Conservation (phyloP, 139 green algal genomes). For the Bryopsis sp. region DNA sequence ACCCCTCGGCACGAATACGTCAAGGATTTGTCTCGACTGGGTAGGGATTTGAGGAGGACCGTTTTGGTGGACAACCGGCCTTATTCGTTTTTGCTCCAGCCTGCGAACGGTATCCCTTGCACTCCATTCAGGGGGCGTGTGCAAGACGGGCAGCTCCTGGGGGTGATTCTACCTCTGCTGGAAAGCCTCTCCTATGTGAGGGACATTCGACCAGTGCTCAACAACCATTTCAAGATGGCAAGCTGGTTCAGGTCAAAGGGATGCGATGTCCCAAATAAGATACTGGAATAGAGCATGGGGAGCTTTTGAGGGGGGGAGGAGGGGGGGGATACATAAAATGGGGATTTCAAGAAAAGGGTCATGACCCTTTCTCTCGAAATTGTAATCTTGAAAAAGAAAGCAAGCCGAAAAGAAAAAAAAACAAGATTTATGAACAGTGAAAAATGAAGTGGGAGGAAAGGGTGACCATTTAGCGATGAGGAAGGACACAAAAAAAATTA, state of each 20-base stretch:
- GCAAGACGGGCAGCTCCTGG: slow-evolving; percentile 16
- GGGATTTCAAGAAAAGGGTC: too few relatives aligned
- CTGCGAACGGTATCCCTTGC: slow-evolving; percentile 46
- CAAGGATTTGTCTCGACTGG: slow-evolving; percentile 51
- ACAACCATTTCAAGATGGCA: slow-evolving; percentile 22
- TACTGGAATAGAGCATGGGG: too few relatives aligned
- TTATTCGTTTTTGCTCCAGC: slow-evolving; percentile 53
- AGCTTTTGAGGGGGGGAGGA: too few relatives aligned
- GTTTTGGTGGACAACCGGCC: slow-evolving; percentile 63
- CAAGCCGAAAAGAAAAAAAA: too few relatives aligned
- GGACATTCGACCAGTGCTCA: slow-evolving; percentile 46
- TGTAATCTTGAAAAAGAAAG: too few relatives aligned
- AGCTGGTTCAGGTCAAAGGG: slow-evolving; percentile 24
- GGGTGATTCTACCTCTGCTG: slow-evolving; percentile 52
- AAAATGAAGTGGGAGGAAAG: too few relatives aligned
- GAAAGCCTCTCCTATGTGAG: slow-evolving; percentile 30
- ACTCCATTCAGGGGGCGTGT: slow-evolving; percentile 33
- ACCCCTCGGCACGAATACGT: slow-evolving; percentile 28
- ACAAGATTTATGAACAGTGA: too few relatives aligned
- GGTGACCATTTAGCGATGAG: too few relatives aligned
- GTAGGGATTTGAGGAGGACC: slow-evolving; percentile 37
- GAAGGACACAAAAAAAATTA: too few relatives aligned
- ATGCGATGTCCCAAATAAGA: too few relatives aligned
- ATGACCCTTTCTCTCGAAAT: too few relatives aligned
- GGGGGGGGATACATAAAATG: too few relatives aligned